Evolutionary conservation across 1,284 basidiomycete species (phyloP).

Genomic region (Papiliotrema laurentii): DNA sequence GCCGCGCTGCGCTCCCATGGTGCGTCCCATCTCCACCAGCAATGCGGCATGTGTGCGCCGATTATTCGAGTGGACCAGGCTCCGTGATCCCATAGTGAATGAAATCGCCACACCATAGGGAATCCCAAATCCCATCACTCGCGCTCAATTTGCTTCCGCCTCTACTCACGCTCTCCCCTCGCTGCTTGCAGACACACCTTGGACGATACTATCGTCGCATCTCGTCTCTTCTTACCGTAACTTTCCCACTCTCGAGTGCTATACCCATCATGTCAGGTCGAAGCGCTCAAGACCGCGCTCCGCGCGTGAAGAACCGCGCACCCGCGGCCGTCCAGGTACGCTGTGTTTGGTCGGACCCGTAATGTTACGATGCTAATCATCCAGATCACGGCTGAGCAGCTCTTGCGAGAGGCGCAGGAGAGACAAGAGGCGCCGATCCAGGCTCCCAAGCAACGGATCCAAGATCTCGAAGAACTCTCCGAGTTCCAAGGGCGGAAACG

Average conservation of each 20-base stretch:
- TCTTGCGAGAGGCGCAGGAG: constrained; percentile 96
- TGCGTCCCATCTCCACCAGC: too few relatives aligned
- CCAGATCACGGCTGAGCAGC: constrained; percentile 94
- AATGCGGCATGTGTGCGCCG: too few relatives aligned
- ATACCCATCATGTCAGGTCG: constrained; percentile 11
- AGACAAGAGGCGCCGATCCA: constrained; percentile 86
- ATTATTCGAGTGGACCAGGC: too few relatives aligned
- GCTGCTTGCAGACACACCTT: too few relatives aligned
- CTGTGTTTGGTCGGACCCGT: constrained; percentile 13
- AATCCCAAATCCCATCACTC: too few relatives aligned
- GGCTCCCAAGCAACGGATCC: constrained; percentile 89
- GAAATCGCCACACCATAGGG: too few relatives aligned
- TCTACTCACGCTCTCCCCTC: neutral
- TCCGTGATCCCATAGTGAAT: too few relatives aligned
- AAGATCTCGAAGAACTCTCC: constrained; percentile 94
- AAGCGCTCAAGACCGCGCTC: constrained; percentile 48
- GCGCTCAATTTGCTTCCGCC: neutral
- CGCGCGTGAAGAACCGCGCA: constrained; percentile 85
- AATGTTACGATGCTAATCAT: constrained; percentile 1
- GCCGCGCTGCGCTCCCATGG: too few relatives aligned
- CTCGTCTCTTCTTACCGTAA: too few relatives aligned
- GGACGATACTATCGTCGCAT: too few relatives aligned
- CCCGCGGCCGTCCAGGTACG: constrained; percentile 81
- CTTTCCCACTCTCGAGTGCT: too few relatives aligned
- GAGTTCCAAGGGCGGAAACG: constrained; percentile 94